Evolutionary conservation across 805 yeast genomes (phyloP).

Genomic region (Wickerhamiella bombiphila): DNA sequence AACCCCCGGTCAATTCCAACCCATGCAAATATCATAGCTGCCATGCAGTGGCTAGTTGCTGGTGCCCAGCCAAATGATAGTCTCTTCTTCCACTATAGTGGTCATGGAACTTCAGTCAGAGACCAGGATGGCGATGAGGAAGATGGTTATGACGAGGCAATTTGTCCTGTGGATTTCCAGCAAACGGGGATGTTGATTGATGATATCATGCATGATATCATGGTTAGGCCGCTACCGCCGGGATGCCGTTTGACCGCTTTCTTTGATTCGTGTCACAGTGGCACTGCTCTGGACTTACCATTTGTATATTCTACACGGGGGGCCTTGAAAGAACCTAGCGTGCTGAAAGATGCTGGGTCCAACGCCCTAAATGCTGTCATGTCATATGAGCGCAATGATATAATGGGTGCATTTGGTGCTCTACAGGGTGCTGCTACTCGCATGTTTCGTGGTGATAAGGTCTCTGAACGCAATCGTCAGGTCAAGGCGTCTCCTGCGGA

Average conservation of each 20-base stretch:
- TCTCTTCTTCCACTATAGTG: conserved; percentile 68
- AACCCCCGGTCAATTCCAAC: conserved; percentile 40
- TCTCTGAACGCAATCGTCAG: conserved; percentile 19
- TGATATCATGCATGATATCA: conserved; percentile 54
- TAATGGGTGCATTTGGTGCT: conserved; percentile 28
- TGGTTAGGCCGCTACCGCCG: conserved; percentile 54
- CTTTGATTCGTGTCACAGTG: conserved; percentile 79
- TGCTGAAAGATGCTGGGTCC: conserved; percentile 59
- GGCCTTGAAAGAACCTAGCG: conserved; percentile 63
- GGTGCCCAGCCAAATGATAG: conserved; percentile 67
- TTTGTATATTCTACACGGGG: conserved; percentile 73
- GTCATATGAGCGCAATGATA: conserved; percentile 48
- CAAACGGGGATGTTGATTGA: conserved; percentile 54
- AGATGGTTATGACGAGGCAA: conserved; percentile 57
- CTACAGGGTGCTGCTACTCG: conserved; percentile 21
- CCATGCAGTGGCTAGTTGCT: conserved; percentile 68
- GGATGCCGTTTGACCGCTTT: conserved; percentile 70
- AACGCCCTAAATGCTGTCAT: conserved; percentile 46
- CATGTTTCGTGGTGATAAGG: conserved; percentile 10
- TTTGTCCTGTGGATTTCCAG: conserved; percentile 62
- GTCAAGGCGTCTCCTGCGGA: conserved; percentile 63
- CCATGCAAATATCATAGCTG: conserved; percentile 52
- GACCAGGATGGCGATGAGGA: conserved; percentile 65
- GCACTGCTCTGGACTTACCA: conserved; percentile 69
- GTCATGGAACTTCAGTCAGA: conserved; percentile 67